Percentiles rank a stretch among this genome's conserved stretches.
Evolutionary conservation across 176 grass and related monocot species (phyloP).

Genomic region (Aegilops longissima): DNA sequence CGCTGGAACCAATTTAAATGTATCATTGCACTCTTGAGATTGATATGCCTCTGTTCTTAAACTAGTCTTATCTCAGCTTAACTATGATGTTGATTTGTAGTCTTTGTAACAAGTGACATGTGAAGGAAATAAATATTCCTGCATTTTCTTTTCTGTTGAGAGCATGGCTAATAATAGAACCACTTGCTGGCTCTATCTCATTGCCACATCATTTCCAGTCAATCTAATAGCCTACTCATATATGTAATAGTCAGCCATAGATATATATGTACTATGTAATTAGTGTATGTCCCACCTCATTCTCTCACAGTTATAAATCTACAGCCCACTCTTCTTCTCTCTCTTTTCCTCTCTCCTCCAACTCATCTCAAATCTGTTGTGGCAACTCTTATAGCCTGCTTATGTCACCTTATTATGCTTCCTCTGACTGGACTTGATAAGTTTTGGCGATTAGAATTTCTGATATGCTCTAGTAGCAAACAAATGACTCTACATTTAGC

Average conservation of each 20-base stretch:
- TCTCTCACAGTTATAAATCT: background rate
- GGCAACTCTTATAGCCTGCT: background rate
- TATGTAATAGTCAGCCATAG: background rate
- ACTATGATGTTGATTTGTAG: background rate
- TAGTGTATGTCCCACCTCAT: background rate
- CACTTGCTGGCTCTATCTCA: background rate
- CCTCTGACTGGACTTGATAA: background rate
- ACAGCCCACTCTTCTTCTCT: background rate
- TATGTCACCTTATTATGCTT: background rate
- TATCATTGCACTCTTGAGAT: background rate
- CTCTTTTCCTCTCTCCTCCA: background rate
- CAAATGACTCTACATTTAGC: background rate
- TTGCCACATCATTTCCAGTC: background rate
- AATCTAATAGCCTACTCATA: background rate
- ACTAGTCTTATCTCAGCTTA: background rate
- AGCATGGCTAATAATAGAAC: background rate
- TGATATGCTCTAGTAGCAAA: background rate
- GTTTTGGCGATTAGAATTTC: background rate
- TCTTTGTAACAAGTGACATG: constrained; percentile 10
- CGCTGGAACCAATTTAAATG: background rate
- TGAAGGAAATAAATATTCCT: background rate
- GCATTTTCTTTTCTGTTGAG: constrained; percentile 8
- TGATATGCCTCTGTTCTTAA: background rate
- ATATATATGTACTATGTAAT: background rate
- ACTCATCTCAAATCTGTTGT: background rate